Percentiles rank a stretch among this genome's conserved stretches.
Conservation (phyloP, 1,284 basidiomycete genomes). For the Taiwanofungus camphoratus region DNA sequence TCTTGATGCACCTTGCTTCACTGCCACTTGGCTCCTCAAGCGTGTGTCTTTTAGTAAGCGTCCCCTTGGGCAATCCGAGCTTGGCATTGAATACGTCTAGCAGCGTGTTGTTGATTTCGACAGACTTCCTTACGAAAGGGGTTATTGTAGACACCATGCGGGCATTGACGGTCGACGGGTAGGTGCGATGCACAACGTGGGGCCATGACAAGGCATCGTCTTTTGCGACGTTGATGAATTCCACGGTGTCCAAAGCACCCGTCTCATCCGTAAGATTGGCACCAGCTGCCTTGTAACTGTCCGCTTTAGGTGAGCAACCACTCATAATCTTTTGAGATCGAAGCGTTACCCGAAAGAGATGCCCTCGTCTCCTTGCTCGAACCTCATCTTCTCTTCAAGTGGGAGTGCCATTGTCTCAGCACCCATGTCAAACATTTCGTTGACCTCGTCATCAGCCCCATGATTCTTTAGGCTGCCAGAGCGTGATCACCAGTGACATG, state of each 20-base stretch:
- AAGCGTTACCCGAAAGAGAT: conserved; percentile 28
- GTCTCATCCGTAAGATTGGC: conserved; percentile 30
- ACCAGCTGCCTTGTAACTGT: conserved; percentile 31
- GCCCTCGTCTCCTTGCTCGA: conserved; percentile 33
- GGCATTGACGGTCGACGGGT: conserved; percentile 29
- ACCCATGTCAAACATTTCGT: conserved; percentile 33
- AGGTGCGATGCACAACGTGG: conserved; percentile 24
- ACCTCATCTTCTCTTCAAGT: conserved; percentile 33
- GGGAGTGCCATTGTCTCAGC: conserved; percentile 31
- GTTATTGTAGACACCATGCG: conserved; percentile 28
- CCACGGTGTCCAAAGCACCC: conserved; percentile 28
- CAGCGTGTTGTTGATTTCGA: conserved; percentile 28
- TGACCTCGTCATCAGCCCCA: conserved; percentile 27
- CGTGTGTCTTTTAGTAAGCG: conserved; percentile 26
- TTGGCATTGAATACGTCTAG: conserved; percentile 27
- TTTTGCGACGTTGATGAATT: conserved; percentile 30
- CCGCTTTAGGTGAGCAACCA: background rate
- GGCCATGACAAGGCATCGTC: conserved; percentile 32
- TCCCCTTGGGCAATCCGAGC: conserved; percentile 20
- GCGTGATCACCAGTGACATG: background rate
- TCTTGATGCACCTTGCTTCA: conserved; percentile 35
- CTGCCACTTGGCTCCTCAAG: conserved; percentile 31
- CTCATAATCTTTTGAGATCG: background rate
- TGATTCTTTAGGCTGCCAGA: conserved; percentile 30
- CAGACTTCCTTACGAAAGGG: conserved; percentile 30